Base-by-base conservation (phyloP, 139 green algal species). In the Chlamydomonas sp. region DNA sequence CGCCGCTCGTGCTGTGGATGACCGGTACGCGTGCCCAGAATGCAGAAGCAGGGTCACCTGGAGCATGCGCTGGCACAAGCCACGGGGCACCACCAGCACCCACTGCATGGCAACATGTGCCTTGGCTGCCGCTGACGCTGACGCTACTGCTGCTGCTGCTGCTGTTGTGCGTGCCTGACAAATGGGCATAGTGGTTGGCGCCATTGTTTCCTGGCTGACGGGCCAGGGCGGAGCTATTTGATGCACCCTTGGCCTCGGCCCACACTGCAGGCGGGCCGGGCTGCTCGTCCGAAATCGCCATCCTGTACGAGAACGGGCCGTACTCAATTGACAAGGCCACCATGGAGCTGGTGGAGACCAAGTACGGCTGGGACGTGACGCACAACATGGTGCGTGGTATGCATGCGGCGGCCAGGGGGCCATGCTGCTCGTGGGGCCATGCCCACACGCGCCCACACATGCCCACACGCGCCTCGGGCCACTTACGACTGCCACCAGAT, bases 221-320 rank as follows among this genome's bases (percentile, higher is more conserved):
- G 17, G n/a, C 63, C 2, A n/a, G 66, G 59, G 57, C 66, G 16
- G 4, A 6, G 17, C 75, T 76, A 12, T 6, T n/a, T 92, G 31
- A 49, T 49, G 31, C 31, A 49, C 73, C 20, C 6, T 12, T 59
- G 15, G 63, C 66, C 80, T 67, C 62, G 3, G 49, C 14, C 58
- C 7, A 60, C 31, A 57, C 58, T 85, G 94, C 95, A 90, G 97
- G 98, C 78, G 98, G 98, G 0, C 98, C 98, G 17, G 98, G 98
- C 15, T 99, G 98, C 94, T 95, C 85, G 73, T 97, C 91, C 12
- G 97, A 99, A 91, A 92, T 99, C 4, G 98, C 97, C 0, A 92
- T 99, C 3, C 96, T 99, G 62, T 97, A 93, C 71, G 93, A 89
- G 92, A 82, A 78, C 77, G 63, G 76, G 3, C 97, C 97, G 59